A percentile compares a stretch with the other conserved stretches of the same genome.
Evolutionary conservation across 768 basidiomycete genomes (phyloP).

Genomic region (Kwoniella botswanensis): DNA sequence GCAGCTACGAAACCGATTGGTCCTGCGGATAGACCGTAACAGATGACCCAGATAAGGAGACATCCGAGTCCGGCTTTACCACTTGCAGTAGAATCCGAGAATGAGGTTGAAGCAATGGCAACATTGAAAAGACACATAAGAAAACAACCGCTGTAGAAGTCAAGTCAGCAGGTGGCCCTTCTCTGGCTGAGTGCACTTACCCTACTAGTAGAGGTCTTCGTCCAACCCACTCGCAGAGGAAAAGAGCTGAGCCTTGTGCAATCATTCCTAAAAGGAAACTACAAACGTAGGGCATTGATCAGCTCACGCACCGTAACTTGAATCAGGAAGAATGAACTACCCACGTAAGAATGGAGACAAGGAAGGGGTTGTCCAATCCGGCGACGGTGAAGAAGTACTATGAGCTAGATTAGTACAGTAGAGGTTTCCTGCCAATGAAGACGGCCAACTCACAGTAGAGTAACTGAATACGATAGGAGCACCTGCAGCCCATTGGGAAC

Average conservation of each 20-base stretch:
- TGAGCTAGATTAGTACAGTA: constrained; percentile 1
- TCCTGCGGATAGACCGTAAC: constrained; percentile 32
- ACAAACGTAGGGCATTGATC: neutral
- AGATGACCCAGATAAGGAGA: constrained; percentile 35
- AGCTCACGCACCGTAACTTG: neutral
- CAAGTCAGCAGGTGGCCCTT: neutral
- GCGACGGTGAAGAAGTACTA: constrained; percentile 9
- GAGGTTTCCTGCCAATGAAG: neutral
- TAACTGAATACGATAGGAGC: constrained; percentile 37
- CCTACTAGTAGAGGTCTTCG: constrained; percentile 33
- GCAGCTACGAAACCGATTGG: constrained; percentile 36
- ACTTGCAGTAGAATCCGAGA: neutral
- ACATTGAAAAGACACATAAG: constrained; percentile 32
- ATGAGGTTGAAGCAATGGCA: constrained; percentile 26
- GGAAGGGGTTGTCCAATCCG: no score
- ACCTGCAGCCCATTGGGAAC: constrained; percentile 25
- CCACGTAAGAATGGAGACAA: constrained; percentile 24
- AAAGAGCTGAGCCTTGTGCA: constrained; percentile 12
- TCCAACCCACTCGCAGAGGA: constrained; percentile 32
- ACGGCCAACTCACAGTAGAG: constrained; percentile 24
- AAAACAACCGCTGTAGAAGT: constrained; percentile 25
- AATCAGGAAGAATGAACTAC: neutral
- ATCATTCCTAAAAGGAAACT: constrained; percentile 26
- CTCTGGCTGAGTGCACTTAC: constrained; percentile 5
- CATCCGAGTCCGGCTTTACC: constrained; percentile 27